Evolutionary conservation across 2,329 filamentous ascomycete species (phyloP).

Genomic region (Onygena corvina): DNA sequence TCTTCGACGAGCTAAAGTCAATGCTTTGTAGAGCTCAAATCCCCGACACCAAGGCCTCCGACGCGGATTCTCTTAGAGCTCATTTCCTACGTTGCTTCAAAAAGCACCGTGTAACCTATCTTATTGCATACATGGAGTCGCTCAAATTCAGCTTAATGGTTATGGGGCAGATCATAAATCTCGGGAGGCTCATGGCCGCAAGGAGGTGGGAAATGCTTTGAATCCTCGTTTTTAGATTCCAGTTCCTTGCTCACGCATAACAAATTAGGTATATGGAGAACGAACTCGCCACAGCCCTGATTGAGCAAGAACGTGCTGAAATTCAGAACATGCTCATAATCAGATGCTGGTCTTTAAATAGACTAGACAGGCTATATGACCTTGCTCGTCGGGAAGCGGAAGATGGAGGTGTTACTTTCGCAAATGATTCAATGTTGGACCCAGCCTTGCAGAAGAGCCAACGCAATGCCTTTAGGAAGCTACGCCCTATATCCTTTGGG

Average conservation of each 20-base stretch:
- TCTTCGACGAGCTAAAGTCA: slow-evolving; percentile 33
- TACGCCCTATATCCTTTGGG: slow-evolving; percentile 24
- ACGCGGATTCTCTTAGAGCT: slow-evolving; percentile 24
- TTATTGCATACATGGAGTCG: slow-evolving; percentile 32
- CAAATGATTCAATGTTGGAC: slow-evolving; percentile 12
- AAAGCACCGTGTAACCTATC: slow-evolving; percentile 32
- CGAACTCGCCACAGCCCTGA: background rate
- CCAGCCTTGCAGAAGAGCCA: slow-evolving; percentile 15
- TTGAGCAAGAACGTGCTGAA: slow-evolving; percentile 31
- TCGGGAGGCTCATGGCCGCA: slow-evolving; percentile 26
- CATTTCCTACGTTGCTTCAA: slow-evolving; percentile 33
- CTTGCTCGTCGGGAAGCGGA: slow-evolving; percentile 26
- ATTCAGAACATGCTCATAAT: slow-evolving; percentile 35
- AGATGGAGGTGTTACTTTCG: slow-evolving; percentile 17
- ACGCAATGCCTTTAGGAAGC: slow-evolving; percentile 18
- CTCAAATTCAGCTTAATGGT: slow-evolving; percentile 32
- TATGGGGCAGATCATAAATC: slow-evolving; percentile 30
- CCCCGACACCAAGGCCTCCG: slow-evolving; percentile 19
- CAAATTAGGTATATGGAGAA: background rate
- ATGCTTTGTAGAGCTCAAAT: slow-evolving; percentile 30
- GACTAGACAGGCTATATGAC: slow-evolving; percentile 29
- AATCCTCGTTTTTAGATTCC: background rate
- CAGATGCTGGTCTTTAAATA: slow-evolving; percentile 31
- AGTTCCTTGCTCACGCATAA: background rate
- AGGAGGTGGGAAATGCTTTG: slow-evolving; percentile 17